Percentiles rank a stretch among this genome's conserved stretches.
Conservation (phyloP, 2,329 filamentous ascomycete genomes). For the Diplodia corticola region DNA sequence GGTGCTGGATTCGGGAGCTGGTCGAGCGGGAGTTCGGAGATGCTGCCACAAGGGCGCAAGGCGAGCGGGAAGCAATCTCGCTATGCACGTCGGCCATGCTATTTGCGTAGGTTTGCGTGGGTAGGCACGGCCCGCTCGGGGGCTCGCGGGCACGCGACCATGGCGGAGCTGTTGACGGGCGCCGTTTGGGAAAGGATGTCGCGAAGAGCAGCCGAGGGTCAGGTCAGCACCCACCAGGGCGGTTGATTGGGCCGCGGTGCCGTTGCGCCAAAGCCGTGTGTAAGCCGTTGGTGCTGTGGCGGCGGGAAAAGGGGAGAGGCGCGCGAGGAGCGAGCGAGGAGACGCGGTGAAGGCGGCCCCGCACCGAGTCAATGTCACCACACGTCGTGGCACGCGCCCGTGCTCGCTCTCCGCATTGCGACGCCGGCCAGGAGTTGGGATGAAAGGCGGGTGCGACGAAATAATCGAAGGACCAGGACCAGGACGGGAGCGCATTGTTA, state of each 20-base stretch:
- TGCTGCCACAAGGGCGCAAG: not conserved
- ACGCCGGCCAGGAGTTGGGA: not conserved
- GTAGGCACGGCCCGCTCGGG: not conserved
- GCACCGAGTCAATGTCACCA: not conserved
- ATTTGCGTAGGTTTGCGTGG: not conserved
- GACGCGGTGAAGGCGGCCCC: not conserved
- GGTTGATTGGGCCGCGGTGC: constrained; percentile 4
- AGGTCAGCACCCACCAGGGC: not conserved
- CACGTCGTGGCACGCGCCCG: not conserved
- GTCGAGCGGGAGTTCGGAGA: not conserved
- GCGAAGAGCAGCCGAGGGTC: not conserved
- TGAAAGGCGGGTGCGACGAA: not conserved
- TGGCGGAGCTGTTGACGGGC: not conserved
- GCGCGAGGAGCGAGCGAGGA: not conserved
- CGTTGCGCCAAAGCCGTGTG: no score
- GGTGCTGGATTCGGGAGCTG: not conserved
- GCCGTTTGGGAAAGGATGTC: not conserved
- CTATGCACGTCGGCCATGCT: not conserved
- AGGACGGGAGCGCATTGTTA: not conserved
- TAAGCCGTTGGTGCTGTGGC: not conserved
- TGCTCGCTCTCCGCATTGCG: not conserved
- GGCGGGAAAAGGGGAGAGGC: not conserved
- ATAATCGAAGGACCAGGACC: no score
- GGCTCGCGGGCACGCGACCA: constrained; percentile 7
- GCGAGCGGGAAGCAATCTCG: constrained; percentile 6